Conservation (phyloP, 768 basidiomycete species). For the Astraeus odoratus region DNA sequence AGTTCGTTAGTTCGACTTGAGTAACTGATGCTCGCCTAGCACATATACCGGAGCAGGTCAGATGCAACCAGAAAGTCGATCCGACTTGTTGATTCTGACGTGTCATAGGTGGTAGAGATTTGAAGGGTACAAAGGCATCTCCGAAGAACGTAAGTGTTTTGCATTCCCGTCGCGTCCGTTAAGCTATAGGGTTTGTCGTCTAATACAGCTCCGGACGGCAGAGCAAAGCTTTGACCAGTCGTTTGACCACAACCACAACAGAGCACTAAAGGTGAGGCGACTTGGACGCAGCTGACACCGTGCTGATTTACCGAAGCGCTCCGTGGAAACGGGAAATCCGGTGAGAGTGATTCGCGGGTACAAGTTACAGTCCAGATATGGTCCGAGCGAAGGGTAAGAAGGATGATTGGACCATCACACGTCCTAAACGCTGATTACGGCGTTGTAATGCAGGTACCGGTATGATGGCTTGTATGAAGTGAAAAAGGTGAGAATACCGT, state of each 20-base stretch:
- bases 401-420: background rate
- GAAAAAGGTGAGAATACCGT: conserved; percentile 44
- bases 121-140: conserved; percentile 73
- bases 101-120: conserved; percentile 66
- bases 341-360: conserved; percentile 84
- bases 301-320: conserved; percentile 39
- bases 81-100: background rate
- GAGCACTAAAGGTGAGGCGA: conserved; percentile 48
- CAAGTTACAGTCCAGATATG: conserved; percentile 56
- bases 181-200: background rate
- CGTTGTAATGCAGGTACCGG: conserved; percentile 50
- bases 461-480: conserved; percentile 87
- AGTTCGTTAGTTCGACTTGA: background rate
- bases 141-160: conserved; percentile 69
- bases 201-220: conserved; percentile 71
- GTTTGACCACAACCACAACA: conserved; percentile 70
- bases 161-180: background rate
- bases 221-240: conserved; percentile 80
- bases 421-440: background rate
- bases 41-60: conserved; percentile 76
- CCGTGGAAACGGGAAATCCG: conserved; percentile 74
- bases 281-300: background rate
- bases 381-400: conserved; percentile 68
- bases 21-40: conserved; percentile 28
- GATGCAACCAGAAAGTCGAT: background rate